phyloP scores from a whole-genome alignment of 192 early-diverging fungal species.

The Anaeromyces robustus region DNA sequence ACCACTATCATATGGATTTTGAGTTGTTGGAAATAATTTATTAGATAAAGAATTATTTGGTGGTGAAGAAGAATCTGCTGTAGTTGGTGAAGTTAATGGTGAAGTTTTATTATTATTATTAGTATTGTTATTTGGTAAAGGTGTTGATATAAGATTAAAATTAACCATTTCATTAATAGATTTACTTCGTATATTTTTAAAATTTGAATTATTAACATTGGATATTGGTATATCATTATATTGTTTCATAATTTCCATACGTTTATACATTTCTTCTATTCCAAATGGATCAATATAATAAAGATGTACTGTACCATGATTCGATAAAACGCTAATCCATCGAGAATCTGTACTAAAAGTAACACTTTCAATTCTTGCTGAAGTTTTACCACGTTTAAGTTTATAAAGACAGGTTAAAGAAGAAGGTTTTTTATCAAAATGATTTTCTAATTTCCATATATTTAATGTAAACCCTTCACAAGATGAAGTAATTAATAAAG shows the following conservation, averaged over 20 bases:
- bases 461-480: constrained; percentile 59
- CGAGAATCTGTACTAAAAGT: constrained; percentile 50
- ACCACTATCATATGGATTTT: too few species aligned
- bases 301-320: constrained; percentile 57
- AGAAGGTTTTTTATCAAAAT: constrained; percentile 1
- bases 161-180: background rate
- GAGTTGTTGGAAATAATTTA: background rate
- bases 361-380: constrained; percentile 49
- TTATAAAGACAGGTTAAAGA: constrained; percentile 37
- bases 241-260: background rate
- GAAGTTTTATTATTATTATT: too few species aligned
- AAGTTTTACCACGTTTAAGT: constrained; percentile 62
- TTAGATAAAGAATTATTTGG: background rate
- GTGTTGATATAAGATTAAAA: background rate
- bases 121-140: too few species aligned
- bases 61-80: background rate
- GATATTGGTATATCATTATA: background rate
- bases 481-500: constrained; percentile 52
- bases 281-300: constrained; percentile 51
- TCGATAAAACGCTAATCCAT: constrained; percentile 60
- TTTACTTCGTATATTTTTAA: background rate
- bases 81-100: background rate
- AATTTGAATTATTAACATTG: background rate
- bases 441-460: constrained; percentile 35
- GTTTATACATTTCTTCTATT: constrained; percentile 3